phyloP scores from a whole-genome alignment of 306 rosid genomes.

The Fagus sylvatica region DNA sequence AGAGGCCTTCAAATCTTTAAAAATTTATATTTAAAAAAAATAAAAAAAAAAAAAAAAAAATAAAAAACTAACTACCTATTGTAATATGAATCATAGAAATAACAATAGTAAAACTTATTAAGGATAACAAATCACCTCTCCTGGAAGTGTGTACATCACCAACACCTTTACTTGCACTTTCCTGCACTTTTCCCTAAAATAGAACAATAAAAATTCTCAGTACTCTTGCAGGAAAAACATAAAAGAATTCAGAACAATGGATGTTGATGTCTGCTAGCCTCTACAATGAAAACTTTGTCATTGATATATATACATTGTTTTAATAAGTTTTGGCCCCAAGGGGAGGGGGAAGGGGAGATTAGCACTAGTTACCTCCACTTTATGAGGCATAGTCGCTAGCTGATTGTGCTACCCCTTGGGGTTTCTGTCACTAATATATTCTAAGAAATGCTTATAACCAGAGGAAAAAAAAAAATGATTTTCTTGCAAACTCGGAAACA shows the following conservation, averaged over 20 bases:
- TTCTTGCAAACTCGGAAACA: not conserved
- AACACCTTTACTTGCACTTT: conserved; percentile 34
- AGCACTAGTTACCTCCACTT: too few species aligned
- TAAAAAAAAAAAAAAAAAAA: conserved; percentile 5
- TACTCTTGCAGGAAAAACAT: conserved; percentile 1
- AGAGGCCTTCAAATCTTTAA: conserved; percentile 33
- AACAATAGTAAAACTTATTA: not conserved
- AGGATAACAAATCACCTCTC: conserved; percentile 44
- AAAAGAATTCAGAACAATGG: conserved; percentile 1
- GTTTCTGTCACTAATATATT: not conserved
- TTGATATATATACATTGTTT: too few species aligned
- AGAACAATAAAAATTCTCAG: conserved; percentile 24
- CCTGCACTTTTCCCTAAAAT: conserved; percentile 45
- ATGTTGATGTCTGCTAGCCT: not conserved
- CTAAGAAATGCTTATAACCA: not conserved
- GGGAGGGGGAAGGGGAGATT: too few species aligned
- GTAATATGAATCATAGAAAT: conserved; percentile 3
- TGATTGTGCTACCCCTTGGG: conserved; percentile 1
- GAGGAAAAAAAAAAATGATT: not conserved
- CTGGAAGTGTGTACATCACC: conserved; percentile 36
- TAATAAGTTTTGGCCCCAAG: too few species aligned
- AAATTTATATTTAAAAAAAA: conserved; percentile 8
- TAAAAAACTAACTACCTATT: conserved; percentile 19
- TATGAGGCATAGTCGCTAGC: too few species aligned
- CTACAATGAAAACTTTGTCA: not conserved